Evolutionary conservation across 805 yeast genomes (phyloP).

Genomic region (Kodamaea sagamina): DNA sequence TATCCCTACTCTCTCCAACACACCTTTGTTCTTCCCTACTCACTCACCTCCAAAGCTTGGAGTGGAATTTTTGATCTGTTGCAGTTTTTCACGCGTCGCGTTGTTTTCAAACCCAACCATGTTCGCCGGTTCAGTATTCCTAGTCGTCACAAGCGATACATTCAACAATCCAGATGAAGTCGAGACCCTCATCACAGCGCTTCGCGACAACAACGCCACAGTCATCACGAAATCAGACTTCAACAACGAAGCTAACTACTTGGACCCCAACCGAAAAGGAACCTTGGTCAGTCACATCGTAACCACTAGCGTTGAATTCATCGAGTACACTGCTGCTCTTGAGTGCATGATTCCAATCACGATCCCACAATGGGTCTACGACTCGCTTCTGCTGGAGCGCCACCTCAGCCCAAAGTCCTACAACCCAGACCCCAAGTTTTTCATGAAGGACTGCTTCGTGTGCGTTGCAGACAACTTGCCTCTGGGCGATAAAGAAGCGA

Average conservation of each 20-base stretch:
- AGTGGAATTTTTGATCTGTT: not conserved
- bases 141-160: slow-evolving; percentile 22
- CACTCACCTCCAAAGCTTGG: not conserved
- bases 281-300: slow-evolving; percentile 49
- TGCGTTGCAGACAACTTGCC: slow-evolving; percentile 60
- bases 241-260: slow-evolving; percentile 21
- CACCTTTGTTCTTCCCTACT: too few relatives aligned
- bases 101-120: slow-evolving; percentile 13
- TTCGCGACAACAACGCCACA: slow-evolving; percentile 26
- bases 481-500: slow-evolving; percentile 62
- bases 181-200: slow-evolving; percentile 13
- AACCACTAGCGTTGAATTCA: slow-evolving; percentile 52
- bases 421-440: slow-evolving; percentile 69
- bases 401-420: slow-evolving; percentile 56
- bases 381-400: slow-evolving; percentile 43
- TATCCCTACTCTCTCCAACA: too few relatives aligned
- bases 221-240: slow-evolving; percentile 22
- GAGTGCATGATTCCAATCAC: slow-evolving; percentile 66
- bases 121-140: slow-evolving; percentile 24
- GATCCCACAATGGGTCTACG: slow-evolving; percentile 59
- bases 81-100: slow-evolving; percentile 10
- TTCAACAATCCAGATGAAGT: slow-evolving; percentile 18
- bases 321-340: slow-evolving; percentile 48
- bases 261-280: slow-evolving; percentile 11
- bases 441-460: slow-evolving; percentile 62